A percentile compares a stretch with the other conserved stretches of the same genome.
phyloP scores from a whole-genome alignment of 2,329 filamentous ascomycete species.

The Westerdykella sp. region DNA sequence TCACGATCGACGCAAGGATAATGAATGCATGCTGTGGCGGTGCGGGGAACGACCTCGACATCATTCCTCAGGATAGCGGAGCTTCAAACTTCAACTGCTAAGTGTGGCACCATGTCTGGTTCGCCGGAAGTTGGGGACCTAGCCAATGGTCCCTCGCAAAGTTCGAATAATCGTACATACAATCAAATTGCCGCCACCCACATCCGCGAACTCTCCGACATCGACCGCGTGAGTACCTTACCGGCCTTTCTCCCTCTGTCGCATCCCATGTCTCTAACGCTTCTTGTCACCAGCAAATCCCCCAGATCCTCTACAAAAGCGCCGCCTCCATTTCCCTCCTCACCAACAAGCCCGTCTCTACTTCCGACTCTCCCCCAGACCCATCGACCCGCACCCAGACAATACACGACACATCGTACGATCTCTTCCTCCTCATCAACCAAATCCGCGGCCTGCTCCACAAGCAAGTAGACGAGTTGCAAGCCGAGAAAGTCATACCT shows the following conservation, averaged over 20 bases:
- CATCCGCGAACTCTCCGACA: constrained; percentile 27
- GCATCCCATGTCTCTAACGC: constrained; percentile 52
- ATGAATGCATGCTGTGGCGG: no score
- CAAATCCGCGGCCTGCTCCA: constrained; percentile 19
- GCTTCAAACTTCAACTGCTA: no score
- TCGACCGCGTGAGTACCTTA: constrained; percentile 42
- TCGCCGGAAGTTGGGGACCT: no score
- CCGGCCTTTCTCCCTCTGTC: constrained; percentile 68
- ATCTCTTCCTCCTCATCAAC: constrained; percentile 69
- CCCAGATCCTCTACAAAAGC: constrained; percentile 51
- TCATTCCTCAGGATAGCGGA: no score
- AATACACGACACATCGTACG: constrained; percentile 66
- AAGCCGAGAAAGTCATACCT: constrained; percentile 29
- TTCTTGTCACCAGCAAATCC: constrained; percentile 37
- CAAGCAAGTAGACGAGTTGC: constrained; percentile 27
- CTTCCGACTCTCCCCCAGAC: constrained; percentile 33
- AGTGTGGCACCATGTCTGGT: no score
- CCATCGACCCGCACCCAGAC: constrained; percentile 41
- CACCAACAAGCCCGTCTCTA: constrained; percentile 36
- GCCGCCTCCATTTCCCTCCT: constrained; percentile 26
- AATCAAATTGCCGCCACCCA: constrained; percentile 26
- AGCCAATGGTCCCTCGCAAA: no score
- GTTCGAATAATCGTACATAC: constrained; percentile 9
- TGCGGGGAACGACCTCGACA: no score
- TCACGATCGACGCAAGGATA: no score